Conservation (phyloP, 2,329 filamentous ascomycete species). For the Alternaria gansuensis region DNA sequence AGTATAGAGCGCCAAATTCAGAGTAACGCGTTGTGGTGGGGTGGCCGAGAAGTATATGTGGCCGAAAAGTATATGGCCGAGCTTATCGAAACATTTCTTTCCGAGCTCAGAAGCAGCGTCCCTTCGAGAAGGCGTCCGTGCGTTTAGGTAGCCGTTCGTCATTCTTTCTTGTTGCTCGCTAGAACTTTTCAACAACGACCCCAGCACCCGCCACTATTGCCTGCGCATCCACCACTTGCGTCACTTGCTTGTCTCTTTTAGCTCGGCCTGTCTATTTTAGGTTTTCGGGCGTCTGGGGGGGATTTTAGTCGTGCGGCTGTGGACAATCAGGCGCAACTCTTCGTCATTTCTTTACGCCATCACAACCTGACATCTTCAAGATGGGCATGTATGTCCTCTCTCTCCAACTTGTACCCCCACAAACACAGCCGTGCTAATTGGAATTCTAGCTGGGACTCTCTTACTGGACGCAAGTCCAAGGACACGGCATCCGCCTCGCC, state of each 20-base stretch:
- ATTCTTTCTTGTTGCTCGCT: conserved; percentile 31
- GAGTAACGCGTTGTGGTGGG: too few relatives aligned
- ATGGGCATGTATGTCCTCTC: conserved; percentile 49
- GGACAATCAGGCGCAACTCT: conserved; percentile 33
- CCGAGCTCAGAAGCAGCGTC: conserved; percentile 44
- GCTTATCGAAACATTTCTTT: conserved; percentile 33
- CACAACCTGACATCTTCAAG: conserved; percentile 30
- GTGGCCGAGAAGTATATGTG: too few relatives aligned
- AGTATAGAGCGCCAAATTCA: too few relatives aligned
- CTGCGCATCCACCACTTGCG: conserved; percentile 39
- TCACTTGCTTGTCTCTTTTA: conserved; percentile 18
- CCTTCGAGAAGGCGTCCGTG: conserved; percentile 37
- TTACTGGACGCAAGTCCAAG: conserved; percentile 66
- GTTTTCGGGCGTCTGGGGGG: conserved; percentile 35
- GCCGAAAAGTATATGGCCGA: too few relatives aligned
- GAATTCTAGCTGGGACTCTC: conserved; percentile 60
- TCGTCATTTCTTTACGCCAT: conserved; percentile 28
- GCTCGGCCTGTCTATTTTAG: conserved; percentile 19
- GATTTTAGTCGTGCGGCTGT: conserved; percentile 21
- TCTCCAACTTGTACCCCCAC: not conserved
- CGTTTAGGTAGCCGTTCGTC: conserved; percentile 31
- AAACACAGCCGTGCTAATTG: conserved; percentile 12
- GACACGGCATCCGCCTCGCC: conserved; percentile 55
- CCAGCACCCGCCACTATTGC: conserved; percentile 34
- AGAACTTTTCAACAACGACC: conserved; percentile 45